Evolutionary conservation across 208 protist species (phyloP), one percentile per base, ranked within the genome.

Genomic region (Spongospora subterranea): DNA sequence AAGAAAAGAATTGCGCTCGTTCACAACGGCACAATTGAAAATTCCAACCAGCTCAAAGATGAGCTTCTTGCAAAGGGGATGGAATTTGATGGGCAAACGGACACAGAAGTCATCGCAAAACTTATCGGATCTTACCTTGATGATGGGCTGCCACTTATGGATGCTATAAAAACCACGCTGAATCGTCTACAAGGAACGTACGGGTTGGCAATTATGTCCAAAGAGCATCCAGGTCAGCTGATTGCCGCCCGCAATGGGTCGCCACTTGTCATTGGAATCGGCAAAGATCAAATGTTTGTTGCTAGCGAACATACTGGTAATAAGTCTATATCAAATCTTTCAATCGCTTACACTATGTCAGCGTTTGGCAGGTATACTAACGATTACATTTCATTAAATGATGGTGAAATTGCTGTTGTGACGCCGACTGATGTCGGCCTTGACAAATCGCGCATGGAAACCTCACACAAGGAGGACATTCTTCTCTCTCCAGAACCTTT

Each of bases 371-470:
- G 94, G 43, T 91, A 95, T 65, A 95, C 94, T 0, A 95, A 95
- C 32, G 91, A 95, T 45, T 95, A 93, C 38, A 96, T 96, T 54
- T 89, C 92, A 1, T 91, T 96, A 43, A 92, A 96, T n/a, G 94
- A 96, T 90, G 82, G 91, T 38, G 95, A 96, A 76, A 93, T 96
- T 50, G 94, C 93, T 0, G 90, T 95, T 13, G 77, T 96, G 17
- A 93, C 91, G 38, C 88, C 91, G 1, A 93, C 94, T 53, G 93
- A 90, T 40, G 93, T 94, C 50, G 91, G 88, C 38, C 89, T 95
- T 13, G 94, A 95, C 65, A 40, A 93, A 0, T 93, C 90, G 17
- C 77, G 94, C 76, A 93, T 95, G 6, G 92, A 95, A 46, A 77
- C 90, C 77, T 91, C 93, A 35, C 53, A 90, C 0, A 88, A 95